Percentiles rank a stretch among this genome's conserved stretches.
These are phyloP conservation scores for Gaertneriomyces semiglobifer DNA, from an alignment of 192 early-diverging fungal species.

Conservation along the genomic window DNA sequence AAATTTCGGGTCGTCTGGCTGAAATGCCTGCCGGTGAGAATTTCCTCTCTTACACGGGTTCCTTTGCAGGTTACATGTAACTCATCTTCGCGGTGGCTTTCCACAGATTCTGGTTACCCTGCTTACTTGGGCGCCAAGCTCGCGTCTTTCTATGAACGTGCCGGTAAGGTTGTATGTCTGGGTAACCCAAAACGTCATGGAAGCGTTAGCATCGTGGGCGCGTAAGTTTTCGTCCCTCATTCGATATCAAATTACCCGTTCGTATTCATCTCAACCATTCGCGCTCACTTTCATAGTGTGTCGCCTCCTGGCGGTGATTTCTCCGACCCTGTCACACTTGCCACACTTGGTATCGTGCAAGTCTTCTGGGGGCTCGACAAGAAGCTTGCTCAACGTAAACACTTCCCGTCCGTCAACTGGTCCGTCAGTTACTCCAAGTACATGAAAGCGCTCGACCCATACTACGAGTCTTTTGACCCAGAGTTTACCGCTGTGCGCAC, in stretches of 20 bases:
- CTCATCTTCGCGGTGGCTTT: background rate
- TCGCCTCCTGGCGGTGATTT: slow-evolving; percentile 99
- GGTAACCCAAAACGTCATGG: slow-evolving; percentile 92
- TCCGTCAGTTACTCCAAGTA: slow-evolving; percentile 97
- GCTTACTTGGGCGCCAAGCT: slow-evolving; percentile 97
- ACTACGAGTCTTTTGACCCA: slow-evolving; percentile 91
- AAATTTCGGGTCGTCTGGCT: slow-evolving; percentile 99
- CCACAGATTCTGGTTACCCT: slow-evolving; percentile 90
- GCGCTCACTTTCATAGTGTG: slow-evolving; percentile 54
- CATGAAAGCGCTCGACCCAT: slow-evolving; percentile 92
- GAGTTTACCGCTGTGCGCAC: slow-evolving; percentile 91
- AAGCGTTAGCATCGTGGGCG: slow-evolving; percentile 95
- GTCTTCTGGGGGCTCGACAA: slow-evolving; percentile 99
- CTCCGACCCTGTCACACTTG: slow-evolving; percentile 95
- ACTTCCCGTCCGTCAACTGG: slow-evolving; percentile 99
- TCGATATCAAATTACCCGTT: background rate
- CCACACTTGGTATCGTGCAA: slow-evolving; percentile 98
- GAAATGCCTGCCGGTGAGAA: slow-evolving; percentile 96
- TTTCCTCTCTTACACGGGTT: background rate
- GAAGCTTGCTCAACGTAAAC: slow-evolving; percentile 99
- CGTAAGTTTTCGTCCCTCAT: slow-evolving; percentile 46
- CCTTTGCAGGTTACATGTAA: background rate
- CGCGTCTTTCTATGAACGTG: slow-evolving; percentile 99
- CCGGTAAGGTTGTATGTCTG: slow-evolving; percentile 94
- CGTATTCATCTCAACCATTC: background rate